These are phyloP conservation scores for Pseudofabraea citricarpa DNA, from an alignment of 2,329 filamentous ascomycete species.

Conservation along the genomic window DNA sequence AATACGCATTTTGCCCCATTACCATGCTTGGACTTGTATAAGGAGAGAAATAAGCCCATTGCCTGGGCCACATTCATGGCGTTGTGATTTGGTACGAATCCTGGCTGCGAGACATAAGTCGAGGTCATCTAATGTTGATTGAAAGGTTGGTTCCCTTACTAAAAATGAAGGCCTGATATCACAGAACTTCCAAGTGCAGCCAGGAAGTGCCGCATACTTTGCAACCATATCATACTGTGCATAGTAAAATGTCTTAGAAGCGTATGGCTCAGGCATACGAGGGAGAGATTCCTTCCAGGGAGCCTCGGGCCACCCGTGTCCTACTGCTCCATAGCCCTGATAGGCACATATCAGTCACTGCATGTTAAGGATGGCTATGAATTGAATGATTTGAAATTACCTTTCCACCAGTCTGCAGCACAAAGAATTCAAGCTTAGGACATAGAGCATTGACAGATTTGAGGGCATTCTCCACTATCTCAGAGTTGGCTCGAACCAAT, in stretches of 20 bases:
- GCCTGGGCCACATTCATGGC: constrained; percentile 36
- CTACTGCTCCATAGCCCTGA: not conserved
- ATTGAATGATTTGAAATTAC: constrained; percentile 22
- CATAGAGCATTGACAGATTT: too few species aligned
- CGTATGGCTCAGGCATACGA: constrained; percentile 34
- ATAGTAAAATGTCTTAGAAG: constrained; percentile 40
- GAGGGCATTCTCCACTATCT: too few species aligned
- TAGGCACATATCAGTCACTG: constrained; percentile 5
- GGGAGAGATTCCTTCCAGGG: constrained; percentile 34
- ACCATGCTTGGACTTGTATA: constrained; percentile 30
- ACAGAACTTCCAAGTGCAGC: constrained; percentile 37
- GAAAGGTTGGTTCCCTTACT: constrained; percentile 13
- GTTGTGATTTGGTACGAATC: constrained; percentile 37
- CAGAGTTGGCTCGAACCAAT: too few species aligned
- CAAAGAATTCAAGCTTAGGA: constrained; percentile 32
- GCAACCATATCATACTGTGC: constrained; percentile 35
- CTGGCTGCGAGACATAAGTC: constrained; percentile 13
- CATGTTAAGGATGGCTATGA: constrained; percentile 15
- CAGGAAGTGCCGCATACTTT: constrained; percentile 23
- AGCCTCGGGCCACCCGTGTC: constrained; percentile 4
- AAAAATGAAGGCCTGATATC: constrained; percentile 38
- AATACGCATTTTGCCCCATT: constrained; percentile 28
- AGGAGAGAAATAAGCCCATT: constrained; percentile 31
- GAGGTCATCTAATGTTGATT: not conserved
- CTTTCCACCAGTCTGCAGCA: constrained; percentile 37